Conservation (phyloP, 1,284 basidiomycete genomes). For the Takashimella koratensis region DNA sequence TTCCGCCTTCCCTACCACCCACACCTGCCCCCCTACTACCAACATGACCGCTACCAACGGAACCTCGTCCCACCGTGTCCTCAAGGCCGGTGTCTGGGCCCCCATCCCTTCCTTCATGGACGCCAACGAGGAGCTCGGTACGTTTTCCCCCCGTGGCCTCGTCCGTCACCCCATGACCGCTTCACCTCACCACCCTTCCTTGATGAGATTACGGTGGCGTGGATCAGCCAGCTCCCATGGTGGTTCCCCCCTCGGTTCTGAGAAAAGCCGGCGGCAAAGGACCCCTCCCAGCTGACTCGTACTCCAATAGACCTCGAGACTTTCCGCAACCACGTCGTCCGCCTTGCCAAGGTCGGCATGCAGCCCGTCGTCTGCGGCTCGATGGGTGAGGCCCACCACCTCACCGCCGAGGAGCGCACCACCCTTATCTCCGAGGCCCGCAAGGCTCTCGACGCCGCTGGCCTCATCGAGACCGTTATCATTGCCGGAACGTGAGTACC, state of each 20-base stretch:
- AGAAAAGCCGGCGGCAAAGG: too few relatives aligned
- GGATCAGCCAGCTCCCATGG: conserved; percentile 67
- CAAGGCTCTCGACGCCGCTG: conserved; percentile 64
- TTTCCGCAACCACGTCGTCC: conserved; percentile 69
- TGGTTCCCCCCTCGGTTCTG: too few relatives aligned
- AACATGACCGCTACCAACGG: conserved; percentile 19
- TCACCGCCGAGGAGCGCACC: conserved; percentile 68
- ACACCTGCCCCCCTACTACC: neutral
- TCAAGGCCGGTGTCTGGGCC: conserved; percentile 73
- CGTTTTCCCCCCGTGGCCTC: conserved; percentile 28
- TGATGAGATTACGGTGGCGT: conserved; percentile 57
- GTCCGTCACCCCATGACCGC: conserved; percentile 47
- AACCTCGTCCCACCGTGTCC: conserved; percentile 51
- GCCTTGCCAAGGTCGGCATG: conserved; percentile 67
- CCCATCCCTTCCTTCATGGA: conserved; percentile 84
- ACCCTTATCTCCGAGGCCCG: conserved; percentile 67
- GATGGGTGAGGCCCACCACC: conserved; percentile 63
- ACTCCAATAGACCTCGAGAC: conserved; percentile 64
- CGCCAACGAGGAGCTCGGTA: conserved; percentile 75
- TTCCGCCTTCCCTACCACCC: neutral
- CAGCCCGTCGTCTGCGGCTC: conserved; percentile 68
- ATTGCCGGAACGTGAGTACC: conserved; percentile 65
- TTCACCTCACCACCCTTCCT: conserved; percentile 61
- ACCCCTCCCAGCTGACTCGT: too few relatives aligned
- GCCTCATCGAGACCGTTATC: conserved; percentile 61